Evolutionary conservation across 495 filamentous ascomycete species (phyloP), one percentile per base, ranked within the genome.

Genomic region (Lophiotrema nucula): DNA sequence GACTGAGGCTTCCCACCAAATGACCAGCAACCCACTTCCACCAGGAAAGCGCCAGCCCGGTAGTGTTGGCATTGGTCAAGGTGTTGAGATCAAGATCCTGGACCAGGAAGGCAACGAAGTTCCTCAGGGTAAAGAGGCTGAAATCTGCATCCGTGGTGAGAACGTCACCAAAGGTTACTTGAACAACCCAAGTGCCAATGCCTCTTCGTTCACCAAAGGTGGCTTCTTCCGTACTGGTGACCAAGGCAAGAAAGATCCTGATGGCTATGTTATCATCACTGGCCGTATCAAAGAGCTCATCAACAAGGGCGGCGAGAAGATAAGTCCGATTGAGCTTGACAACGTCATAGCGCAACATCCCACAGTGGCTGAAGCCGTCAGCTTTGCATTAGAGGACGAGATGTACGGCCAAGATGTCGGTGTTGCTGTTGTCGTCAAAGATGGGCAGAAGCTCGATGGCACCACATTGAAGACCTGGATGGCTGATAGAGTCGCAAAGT

Each of bases 1-100:
- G 89, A 95, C 89, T 24, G 89, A 95, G 73, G 89, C 87, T 21
- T 85, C 89, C 10, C 89, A 92, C 71, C 89, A 92, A 67, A 92
- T 95, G 86, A 89, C 88, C 11, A 88, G 85, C 47, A 93, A 92
- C 75, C 89, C 89, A 19, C 79, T 92, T 0, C 88, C 89, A 0
- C 83, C 86, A 0, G 79, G 70, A 19, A 83, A 84, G 69, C 81
- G 88, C 51, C 81, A 83, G 69, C 89, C 89, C 0, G 89, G 89
- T 16, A 86, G 85, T 42, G 89, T 93, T 0, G 89, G 89, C 1
- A 62, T 91, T 13, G 87, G 87, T 11, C 87, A 91, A 70, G 89
- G 89, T 48, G 88, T 95, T 5, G 87, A 92, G 56, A 77, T 95
- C 10, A 79, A 77, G 62, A 90, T 95, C 55, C 79, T 92, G 16